A percentile compares a stretch with the other conserved stretches of the same genome.
These are phyloP conservation scores for Nothophaeocryptopus gaeumannii DNA, from an alignment of 2,329 filamentous ascomycete species.

Conservation along the genomic window DNA sequence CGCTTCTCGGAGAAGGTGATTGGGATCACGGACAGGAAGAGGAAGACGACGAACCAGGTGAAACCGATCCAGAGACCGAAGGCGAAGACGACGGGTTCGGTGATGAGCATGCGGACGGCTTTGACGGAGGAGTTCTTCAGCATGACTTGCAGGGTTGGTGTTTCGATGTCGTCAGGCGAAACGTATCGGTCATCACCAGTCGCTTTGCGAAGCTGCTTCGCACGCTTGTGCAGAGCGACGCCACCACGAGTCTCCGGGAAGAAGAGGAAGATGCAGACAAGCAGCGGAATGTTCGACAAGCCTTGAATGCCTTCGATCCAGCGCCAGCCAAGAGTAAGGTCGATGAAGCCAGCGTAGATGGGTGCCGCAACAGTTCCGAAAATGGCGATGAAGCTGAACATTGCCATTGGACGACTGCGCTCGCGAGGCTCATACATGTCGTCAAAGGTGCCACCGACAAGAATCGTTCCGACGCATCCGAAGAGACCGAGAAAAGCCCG, in stretches of 20 bases:
- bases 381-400: slow-evolving; percentile 51
- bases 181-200: slow-evolving; percentile 52
- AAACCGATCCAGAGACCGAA: slow-evolving; percentile 54
- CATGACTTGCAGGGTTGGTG: slow-evolving; percentile 47
- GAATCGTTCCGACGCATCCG: slow-evolving; percentile 50
- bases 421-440: slow-evolving; percentile 50
- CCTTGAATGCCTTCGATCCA: slow-evolving; percentile 57
- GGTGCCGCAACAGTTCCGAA: slow-evolving; percentile 53
- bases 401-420: slow-evolving; percentile 48
- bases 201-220: slow-evolving; percentile 46
- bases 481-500: slow-evolving; percentile 50
- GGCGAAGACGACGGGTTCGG: slow-evolving; percentile 50
- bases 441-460: slow-evolving; percentile 51
- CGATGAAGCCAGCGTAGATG: slow-evolving; percentile 55
- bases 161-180: slow-evolving; percentile 52
- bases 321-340: slow-evolving; percentile 52
- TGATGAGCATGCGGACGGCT: slow-evolving; percentile 49
- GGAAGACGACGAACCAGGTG: slow-evolving; percentile 54
- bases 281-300: slow-evolving; percentile 50
- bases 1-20: slow-evolving; percentile 53
- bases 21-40: slow-evolving; percentile 53
- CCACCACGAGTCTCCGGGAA: slow-evolving; percentile 50
- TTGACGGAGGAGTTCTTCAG: slow-evolving; percentile 52
- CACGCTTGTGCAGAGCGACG: slow-evolving; percentile 50
- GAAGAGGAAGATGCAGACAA: slow-evolving; percentile 44